phyloP scores from a whole-genome alignment of 768 basidiomycete species.

The Rhodotorula babjevae region DNA sequence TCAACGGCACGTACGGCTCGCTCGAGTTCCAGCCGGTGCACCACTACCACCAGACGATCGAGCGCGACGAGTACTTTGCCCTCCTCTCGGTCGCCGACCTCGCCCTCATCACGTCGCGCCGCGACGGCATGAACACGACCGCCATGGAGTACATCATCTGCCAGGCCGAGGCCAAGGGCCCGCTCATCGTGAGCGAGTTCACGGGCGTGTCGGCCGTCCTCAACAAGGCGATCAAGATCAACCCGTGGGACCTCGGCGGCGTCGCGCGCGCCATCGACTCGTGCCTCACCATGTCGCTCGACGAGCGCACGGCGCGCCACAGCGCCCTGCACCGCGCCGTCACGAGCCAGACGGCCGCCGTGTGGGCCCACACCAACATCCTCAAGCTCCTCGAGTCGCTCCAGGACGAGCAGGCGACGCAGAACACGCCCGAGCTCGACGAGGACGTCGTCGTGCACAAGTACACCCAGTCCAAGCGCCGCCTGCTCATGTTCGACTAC shows the following conservation, averaged over 20 bases:
- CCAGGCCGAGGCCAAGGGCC: constrained; percentile 74
- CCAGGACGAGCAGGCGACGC: constrained; percentile 68
- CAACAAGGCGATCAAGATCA: constrained; percentile 80
- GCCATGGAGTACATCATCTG: constrained; percentile 87
- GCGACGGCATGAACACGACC: constrained; percentile 99
- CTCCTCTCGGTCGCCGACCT: constrained; percentile 87
- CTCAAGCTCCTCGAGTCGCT: constrained; percentile 82
- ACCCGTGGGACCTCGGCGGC: constrained; percentile 88
- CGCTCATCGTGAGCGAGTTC: constrained; percentile 90
- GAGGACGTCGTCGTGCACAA: constrained; percentile 56
- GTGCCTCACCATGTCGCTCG: constrained; percentile 72
- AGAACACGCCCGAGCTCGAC: constrained; percentile 79
- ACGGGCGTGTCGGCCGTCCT: constrained; percentile 95
- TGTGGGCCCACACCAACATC: constrained; percentile 84
- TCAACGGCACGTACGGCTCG: constrained; percentile 87
- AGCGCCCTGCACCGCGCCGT: constrained; percentile 72
- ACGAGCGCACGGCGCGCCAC: constrained; percentile 72
- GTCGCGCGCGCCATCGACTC: constrained; percentile 81
- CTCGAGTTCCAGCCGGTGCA: constrained; percentile 95
- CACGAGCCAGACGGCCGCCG: constrained; percentile 86
- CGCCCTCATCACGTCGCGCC: constrained; percentile 86
- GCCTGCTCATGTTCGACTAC: constrained; percentile 92
- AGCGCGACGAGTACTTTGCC: constrained; percentile 81
- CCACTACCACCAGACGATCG: constrained; percentile 96
- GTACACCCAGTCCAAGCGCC: constrained; percentile 69